Conservation (phyloP, 2,329 filamentous ascomycete species). For the Fusarium sp. region DNA sequence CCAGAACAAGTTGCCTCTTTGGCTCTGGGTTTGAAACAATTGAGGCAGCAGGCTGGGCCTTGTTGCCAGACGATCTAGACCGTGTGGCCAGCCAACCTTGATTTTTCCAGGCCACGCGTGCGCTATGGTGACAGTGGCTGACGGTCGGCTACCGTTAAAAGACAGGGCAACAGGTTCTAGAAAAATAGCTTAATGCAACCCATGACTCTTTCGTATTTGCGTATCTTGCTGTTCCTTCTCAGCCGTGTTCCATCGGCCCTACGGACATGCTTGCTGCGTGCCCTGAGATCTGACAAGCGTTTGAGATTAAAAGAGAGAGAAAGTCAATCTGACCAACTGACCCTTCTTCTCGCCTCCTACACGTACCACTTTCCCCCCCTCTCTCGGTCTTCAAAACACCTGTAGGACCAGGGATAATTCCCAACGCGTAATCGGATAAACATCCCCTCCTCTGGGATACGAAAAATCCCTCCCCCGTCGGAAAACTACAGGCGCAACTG, state of each 20-base stretch:
- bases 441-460: constrained; percentile 7
- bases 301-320: background rate
- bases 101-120: background rate
- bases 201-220: constrained; percentile 10
- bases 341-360: constrained; percentile 1
- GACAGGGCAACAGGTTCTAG: constrained; percentile 17
- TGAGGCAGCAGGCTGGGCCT: background rate
- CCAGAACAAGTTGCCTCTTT: constrained; percentile 12
- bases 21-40: constrained; percentile 14
- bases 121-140: constrained; percentile 1
- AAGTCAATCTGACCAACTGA: background rate
- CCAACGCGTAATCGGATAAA: constrained; percentile 26
- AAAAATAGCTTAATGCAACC: constrained; percentile 27
- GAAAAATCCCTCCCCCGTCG: constrained; percentile 30
- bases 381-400: background rate
- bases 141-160: background rate
- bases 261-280: background rate
- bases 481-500: constrained; percentile 15
- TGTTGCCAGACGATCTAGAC: constrained; percentile 1
- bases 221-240: background rate
- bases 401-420: background rate
- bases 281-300: background rate
- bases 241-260: background rate
- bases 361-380: background rate
- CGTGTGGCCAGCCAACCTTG: background rate